These are phyloP conservation scores for Smittium mucronatum DNA, from an alignment of 371 early-diverging fungal species.

Conservation along the genomic window DNA sequence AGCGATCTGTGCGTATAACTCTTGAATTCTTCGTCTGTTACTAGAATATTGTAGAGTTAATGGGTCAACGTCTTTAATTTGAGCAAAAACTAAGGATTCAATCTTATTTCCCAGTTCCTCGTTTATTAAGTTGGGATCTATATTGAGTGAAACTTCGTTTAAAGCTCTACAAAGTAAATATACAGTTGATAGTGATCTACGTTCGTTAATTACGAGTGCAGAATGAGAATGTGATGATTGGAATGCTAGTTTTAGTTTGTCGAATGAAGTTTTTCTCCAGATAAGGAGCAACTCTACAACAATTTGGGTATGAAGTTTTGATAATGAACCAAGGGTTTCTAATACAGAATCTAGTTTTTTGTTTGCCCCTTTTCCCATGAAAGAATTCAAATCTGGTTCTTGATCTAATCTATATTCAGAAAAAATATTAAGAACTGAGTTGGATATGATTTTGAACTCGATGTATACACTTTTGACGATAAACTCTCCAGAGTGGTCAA, in stretches of 20 bases:
- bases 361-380: conserved; percentile 60
- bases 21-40: conserved; percentile 77
- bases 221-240: not conserved
- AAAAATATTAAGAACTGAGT: conserved; percentile 24
- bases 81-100: conserved; percentile 85
- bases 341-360: conserved; percentile 65
- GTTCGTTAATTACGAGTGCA: conserved; percentile 16
- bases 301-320: conserved; percentile 68
- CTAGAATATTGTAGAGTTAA: conserved; percentile 59
- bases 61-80: conserved; percentile 69
- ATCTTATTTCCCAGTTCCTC: conserved; percentile 77
- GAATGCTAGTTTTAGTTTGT: conserved; percentile 35
- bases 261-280: conserved; percentile 73
- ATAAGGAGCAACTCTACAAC: conserved; percentile 82
- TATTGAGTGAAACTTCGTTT: conserved; percentile 63
- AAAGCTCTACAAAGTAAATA: conserved; percentile 80
- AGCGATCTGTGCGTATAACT: conserved; percentile 74
- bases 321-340: conserved; percentile 62
- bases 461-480: conserved; percentile 27
- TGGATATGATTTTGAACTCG: conserved; percentile 28
- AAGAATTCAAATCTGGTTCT: conserved; percentile 48
- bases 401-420: conserved; percentile 33
- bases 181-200: conserved; percentile 57
- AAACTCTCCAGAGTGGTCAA: conserved; percentile 21
- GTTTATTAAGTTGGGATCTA: conserved; percentile 56